Conservation (phyloP, 257 asterid species). For the Fraxinus cuspidata region DNA sequence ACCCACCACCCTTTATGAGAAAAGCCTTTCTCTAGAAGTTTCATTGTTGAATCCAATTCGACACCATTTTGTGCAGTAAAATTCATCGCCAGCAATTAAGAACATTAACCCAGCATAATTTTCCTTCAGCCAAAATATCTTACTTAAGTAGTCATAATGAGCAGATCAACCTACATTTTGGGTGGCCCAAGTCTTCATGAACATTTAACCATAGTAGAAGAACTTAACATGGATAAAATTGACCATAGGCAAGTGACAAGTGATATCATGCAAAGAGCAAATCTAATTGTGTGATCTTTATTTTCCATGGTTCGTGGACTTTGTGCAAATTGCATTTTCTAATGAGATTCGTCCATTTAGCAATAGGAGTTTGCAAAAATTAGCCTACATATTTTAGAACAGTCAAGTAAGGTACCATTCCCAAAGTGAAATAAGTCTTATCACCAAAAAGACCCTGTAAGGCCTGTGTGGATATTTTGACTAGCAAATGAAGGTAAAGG, state of each 20-base stretch:
- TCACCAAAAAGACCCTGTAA: background rate
- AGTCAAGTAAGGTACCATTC: background rate
- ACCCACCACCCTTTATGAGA: background rate
- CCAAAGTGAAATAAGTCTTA: background rate
- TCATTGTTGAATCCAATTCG: too few species aligned
- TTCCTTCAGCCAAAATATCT: background rate
- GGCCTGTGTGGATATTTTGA: background rate
- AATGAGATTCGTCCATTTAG: background rate
- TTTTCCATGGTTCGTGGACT: background rate
- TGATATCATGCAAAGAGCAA: background rate
- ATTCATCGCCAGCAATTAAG: background rate
- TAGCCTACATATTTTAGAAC: background rate
- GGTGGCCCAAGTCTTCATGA: background rate
- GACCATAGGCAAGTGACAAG: background rate
- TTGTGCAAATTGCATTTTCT: background rate
- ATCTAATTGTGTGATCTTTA: background rate
- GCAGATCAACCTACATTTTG: background rate
- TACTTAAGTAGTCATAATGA: background rate
- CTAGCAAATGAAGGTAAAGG: background rate
- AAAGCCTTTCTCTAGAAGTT: background rate
- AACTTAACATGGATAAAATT: too few species aligned
- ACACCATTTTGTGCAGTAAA: too few species aligned
- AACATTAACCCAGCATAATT: background rate
- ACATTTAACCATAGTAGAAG: background rate
- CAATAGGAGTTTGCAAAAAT: background rate